A percentile compares a stretch with the other conserved stretches of the same genome.
Conservation (phyloP, 179 eudicot genomes). For the Silene coronaria region DNA sequence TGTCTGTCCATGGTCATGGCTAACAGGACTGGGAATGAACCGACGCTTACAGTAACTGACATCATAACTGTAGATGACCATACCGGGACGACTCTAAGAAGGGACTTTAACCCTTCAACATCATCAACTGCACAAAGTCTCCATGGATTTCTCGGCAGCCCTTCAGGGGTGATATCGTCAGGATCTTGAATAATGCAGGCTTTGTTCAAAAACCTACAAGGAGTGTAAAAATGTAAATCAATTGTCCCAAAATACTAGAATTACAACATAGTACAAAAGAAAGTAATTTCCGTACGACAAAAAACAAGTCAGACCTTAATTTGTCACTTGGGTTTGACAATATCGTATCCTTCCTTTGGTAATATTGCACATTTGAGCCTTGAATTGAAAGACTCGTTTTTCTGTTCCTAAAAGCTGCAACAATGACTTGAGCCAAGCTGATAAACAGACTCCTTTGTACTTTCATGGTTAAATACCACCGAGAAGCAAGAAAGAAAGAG, state of each 20-base stretch:
- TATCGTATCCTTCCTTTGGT: slow-evolving; percentile 34
- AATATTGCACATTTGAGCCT: slow-evolving; percentile 34
- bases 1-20: slow-evolving; percentile 80
- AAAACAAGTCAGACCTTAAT: slow-evolving; percentile 35
- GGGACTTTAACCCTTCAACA: slow-evolving; percentile 66
- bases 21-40: slow-evolving; percentile 49
- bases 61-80: slow-evolving; percentile 72
- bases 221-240: neutral
- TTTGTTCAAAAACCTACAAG: slow-evolving; percentile 62
- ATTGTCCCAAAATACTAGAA: neutral
- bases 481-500: slow-evolving; percentile 54
- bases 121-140: slow-evolving; percentile 63
- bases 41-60: slow-evolving; percentile 39
- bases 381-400: slow-evolving; percentile 30
- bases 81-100: slow-evolving; percentile 57
- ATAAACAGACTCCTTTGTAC: slow-evolving; percentile 52
- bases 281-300: neutral
- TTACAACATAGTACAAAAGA: neutral
- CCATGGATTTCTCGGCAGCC: slow-evolving; percentile 53
- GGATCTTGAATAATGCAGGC: slow-evolving; percentile 62
- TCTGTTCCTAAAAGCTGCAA: slow-evolving; percentile 58
- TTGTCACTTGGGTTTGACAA: slow-evolving; percentile 42
- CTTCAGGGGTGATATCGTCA: slow-evolving; percentile 46
- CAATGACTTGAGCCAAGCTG: slow-evolving; percentile 50
- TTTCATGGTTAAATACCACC: slow-evolving; percentile 47